Conservation (phyloP, 148 eudicot species). For the Mesembryanthemum crystallinum region DNA sequence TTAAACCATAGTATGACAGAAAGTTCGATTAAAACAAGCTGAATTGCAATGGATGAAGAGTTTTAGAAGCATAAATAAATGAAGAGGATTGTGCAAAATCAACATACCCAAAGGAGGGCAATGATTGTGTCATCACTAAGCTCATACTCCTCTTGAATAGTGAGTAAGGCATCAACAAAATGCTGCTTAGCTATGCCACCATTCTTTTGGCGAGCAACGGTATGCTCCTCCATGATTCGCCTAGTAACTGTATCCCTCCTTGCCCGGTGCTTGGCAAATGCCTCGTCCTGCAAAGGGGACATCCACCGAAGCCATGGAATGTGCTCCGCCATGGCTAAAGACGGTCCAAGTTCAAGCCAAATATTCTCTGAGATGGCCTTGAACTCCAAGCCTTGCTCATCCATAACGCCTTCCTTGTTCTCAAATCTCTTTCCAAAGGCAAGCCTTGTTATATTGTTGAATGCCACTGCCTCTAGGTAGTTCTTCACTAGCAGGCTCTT, state of each 20-base stretch:
- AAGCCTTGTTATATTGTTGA: constrained; percentile 49
- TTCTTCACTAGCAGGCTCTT: constrained; percentile 32
- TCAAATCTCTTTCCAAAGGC: constrained; percentile 38
- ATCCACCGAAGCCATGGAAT: constrained; percentile 32
- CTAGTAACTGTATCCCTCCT: constrained; percentile 24
- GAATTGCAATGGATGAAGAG: too few relatives aligned
- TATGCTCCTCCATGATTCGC: constrained; percentile 31
- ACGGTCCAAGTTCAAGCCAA: constrained; percentile 31
- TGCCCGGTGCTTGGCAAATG: constrained; percentile 15
- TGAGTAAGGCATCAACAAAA: constrained; percentile 40
- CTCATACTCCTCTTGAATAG: constrained; percentile 34
- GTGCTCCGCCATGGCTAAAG: constrained; percentile 25
- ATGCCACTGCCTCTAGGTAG: constrained; percentile 33
- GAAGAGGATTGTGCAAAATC: too few relatives aligned
- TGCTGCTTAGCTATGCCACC: constrained; percentile 24
- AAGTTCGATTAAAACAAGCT: too few relatives aligned
- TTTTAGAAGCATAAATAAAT: too few relatives aligned
- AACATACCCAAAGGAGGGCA: constrained; percentile 38
- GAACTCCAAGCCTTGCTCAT: constrained; percentile 30
- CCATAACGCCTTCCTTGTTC: constrained; percentile 19
- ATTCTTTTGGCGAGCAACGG: constrained; percentile 21
- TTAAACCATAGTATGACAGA: too few relatives aligned
- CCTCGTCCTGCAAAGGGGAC: constrained; percentile 24
- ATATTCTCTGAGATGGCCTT: constrained; percentile 24
- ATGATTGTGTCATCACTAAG: constrained; percentile 37